Base-by-base conservation (phyloP, 2,329 filamentous ascomycete species). In the Fusarium solani-melongenae region DNA sequence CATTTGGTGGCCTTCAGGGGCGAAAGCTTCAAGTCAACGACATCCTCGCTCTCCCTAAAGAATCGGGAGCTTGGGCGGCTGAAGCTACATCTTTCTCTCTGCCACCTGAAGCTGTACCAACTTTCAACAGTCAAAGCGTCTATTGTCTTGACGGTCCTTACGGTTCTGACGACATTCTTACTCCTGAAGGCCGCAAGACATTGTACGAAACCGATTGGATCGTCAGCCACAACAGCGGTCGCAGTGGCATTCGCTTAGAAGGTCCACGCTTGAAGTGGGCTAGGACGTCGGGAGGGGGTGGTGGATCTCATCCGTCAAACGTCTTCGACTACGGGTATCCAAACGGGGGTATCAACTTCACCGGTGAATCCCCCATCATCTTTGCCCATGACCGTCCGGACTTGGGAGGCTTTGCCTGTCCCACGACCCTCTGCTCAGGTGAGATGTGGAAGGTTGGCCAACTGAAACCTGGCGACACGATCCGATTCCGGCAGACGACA, bases 301-400 rank as follows among this genome's bases (percentile, higher is more conserved):
- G 89, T 9, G 91, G 91, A 12, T 85, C 88, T 1, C 91, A 92
- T 78, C 91, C 91, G 0, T 87, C 84, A 36, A 91, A 91, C 49
- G 62, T 71, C 12, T 62, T 71, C 38, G 69, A 71, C 36, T 71
- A 71, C 10, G 67, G 67, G 3, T 71, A 71, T 51, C 69, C 69
- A 3, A 44, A 61, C 6, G 77, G 80, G 0, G 79, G 81, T 0
- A 62, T 83, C 10, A 82, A 80, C 70, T 83, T 76, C 63, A 82
- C 81, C 5, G 82, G 82, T 0, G 81, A 83, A 22, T 76, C 73
- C 3, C 73, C 81, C 2, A 76, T 82, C 6, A 78, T 83, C n/a
- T 78, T 83, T n/a, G 70, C 80, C 0, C 69, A 69, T 24, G 82
- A 83, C 60, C 76, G 78, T 0, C 82, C 81, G 0, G 78, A 80